Evolutionary conservation across 257 asterid genomes (phyloP).

Genomic region (Petunia axillaris): DNA sequence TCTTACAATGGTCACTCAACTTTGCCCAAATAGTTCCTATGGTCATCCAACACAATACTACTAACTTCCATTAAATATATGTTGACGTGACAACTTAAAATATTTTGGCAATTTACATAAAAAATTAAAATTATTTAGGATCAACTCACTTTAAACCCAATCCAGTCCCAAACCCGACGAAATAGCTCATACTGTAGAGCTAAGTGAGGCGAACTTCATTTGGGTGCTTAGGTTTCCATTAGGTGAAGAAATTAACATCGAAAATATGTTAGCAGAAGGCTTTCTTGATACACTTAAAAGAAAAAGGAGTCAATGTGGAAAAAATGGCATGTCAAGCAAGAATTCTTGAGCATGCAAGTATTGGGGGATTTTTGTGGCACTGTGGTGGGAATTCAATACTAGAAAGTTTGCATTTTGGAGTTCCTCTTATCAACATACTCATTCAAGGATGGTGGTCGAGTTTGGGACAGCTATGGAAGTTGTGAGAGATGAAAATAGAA

Average conservation of each 20-base stretch:
- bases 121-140: no score
- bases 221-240: conserved; percentile 51
- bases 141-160: no score
- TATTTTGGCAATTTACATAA: no score
- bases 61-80: no score
- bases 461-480: conserved; percentile 43
- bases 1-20: no score
- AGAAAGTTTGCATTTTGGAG: conserved; percentile 44
- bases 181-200: conserved; percentile 46
- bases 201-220: conserved; percentile 41
- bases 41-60: no score
- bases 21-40: no score
- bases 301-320: conserved; percentile 37
- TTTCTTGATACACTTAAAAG: conserved; percentile 43
- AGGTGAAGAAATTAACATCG: conserved; percentile 20
- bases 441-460: conserved; percentile 34
- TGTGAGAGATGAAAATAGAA: conserved; percentile 27
- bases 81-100: no score
- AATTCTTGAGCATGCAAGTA: conserved; percentile 40
- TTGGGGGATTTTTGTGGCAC: conserved; percentile 49
- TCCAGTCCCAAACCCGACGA: neutral
- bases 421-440: conserved; percentile 39
- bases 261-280: conserved; percentile 38
- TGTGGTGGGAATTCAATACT: conserved; percentile 51
- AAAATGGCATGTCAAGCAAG: conserved; percentile 51